Conservation (phyloP, 768 basidiomycete species). For the Kwoniella newhampshirensis region DNA sequence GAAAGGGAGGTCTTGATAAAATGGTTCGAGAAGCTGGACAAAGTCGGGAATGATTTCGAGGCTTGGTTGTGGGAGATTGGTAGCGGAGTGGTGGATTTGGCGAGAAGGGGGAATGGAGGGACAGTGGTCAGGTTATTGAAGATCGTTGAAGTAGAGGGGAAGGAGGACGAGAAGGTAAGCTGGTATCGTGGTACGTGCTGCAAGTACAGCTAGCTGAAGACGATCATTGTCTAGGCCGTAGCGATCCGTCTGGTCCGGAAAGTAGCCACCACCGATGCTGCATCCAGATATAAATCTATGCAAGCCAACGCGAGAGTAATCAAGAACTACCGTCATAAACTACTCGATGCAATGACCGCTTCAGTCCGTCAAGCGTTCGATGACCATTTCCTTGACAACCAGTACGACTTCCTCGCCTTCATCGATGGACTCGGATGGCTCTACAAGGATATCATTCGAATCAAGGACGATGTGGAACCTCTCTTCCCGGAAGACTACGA, state of each 20-base stretch:
- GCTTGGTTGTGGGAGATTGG: conserved; percentile 67
- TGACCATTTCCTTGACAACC: conserved; percentile 63
- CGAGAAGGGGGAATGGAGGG: conserved; percentile 72
- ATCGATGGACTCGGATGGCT: conserved; percentile 81
- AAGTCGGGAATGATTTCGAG: conserved; percentile 78
- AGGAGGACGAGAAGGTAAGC: conserved; percentile 86
- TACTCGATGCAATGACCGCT: conserved; percentile 73
- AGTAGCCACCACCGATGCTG: conserved; percentile 85
- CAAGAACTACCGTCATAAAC: conserved; percentile 91
- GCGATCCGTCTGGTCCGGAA: conserved; percentile 93
- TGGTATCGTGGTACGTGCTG: background rate
- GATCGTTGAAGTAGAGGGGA: conserved; percentile 88
- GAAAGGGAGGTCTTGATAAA: conserved; percentile 60
- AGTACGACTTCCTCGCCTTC: conserved; percentile 69
- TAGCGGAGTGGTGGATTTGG: conserved; percentile 57
- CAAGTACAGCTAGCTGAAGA: conserved; percentile 12
- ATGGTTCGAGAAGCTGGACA: conserved; percentile 82
- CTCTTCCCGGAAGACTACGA: conserved; percentile 93
- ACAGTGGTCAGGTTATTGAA: conserved; percentile 92
- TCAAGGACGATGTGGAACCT: conserved; percentile 82
- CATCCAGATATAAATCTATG: conserved; percentile 88
- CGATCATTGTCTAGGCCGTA: conserved; percentile 65
- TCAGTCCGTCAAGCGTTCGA: conserved; percentile 74
- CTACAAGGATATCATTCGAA: conserved; percentile 90
- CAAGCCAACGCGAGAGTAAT: conserved; percentile 87